phyloP scores from a whole-genome alignment of 495 filamentous ascomycete genomes.

The Apiosordaria backusii region DNA sequence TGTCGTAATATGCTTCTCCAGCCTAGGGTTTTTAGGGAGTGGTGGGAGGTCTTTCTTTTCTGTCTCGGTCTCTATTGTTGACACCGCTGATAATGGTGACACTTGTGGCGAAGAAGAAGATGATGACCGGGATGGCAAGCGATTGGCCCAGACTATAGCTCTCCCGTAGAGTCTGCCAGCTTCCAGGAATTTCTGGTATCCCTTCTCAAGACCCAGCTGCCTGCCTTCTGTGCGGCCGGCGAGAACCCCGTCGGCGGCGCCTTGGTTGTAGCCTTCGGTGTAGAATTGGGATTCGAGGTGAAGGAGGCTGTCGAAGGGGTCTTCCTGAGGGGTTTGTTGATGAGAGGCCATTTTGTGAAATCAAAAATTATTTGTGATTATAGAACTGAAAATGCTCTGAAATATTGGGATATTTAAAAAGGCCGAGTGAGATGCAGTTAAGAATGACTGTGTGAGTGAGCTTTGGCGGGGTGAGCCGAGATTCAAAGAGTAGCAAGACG shows the following conservation, averaged over 20 bases:
- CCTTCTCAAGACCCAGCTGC: conserved; percentile 84
- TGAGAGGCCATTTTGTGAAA: neutral
- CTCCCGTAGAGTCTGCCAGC: conserved; percentile 80
- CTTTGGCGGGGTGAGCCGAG: conserved; percentile 4
- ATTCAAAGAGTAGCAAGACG: conserved; percentile 12
- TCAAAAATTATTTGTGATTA: neutral
- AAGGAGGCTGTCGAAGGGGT: conserved; percentile 69
- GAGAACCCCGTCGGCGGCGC: conserved; percentile 69
- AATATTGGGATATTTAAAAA: neutral
- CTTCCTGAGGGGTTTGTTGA: conserved; percentile 24
- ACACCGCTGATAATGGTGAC: conserved; percentile 13
- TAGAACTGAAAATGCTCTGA: neutral
- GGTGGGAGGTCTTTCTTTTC: conserved; percentile 15
- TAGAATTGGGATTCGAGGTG: conserved; percentile 83
- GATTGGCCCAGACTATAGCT: conserved; percentile 70
- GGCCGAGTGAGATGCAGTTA: neutral
- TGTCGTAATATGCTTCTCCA: conserved; percentile 67
- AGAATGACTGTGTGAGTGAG: conserved; percentile 1
- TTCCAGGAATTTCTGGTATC: conserved; percentile 83
- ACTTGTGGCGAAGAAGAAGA: neutral
- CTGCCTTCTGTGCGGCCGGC: conserved; percentile 85
- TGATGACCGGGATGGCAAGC: conserved; percentile 1
- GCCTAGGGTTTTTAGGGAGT: conserved; percentile 58
- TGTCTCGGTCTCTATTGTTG: neutral
- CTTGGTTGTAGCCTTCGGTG: conserved; percentile 73